Conservation (phyloP, 2,329 filamentous ascomycete species). For the Epichloe coenophiala region DNA sequence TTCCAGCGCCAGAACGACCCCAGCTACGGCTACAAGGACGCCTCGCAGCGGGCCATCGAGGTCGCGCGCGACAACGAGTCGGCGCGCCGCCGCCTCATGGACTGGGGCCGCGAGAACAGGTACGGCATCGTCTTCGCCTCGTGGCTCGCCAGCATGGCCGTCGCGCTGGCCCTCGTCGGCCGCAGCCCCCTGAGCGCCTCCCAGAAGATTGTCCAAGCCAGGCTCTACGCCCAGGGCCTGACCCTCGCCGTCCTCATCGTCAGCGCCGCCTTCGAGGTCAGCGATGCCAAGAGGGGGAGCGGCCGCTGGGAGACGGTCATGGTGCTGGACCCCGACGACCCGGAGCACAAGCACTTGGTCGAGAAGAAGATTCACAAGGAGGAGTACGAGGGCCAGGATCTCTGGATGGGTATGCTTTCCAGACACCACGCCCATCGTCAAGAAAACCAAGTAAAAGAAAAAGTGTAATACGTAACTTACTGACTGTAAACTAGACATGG, state of each 20-base stretch:
- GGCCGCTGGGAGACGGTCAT: constrained; percentile 76
- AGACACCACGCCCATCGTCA: too few relatives aligned
- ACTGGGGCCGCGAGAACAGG: constrained; percentile 67
- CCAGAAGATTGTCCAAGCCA: constrained; percentile 88
- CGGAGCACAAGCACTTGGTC: constrained; percentile 67
- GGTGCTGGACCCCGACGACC: constrained; percentile 68
- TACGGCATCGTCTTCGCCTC: constrained; percentile 74
- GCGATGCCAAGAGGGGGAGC: constrained; percentile 60
- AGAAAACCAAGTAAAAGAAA: too few relatives aligned
- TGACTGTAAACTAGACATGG: constrained; percentile 49
- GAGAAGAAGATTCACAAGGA: constrained; percentile 84
- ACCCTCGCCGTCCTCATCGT: constrained; percentile 75
- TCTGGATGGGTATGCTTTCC: constrained; percentile 61
- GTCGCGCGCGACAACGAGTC: constrained; percentile 43
- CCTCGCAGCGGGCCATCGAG: constrained; percentile 41
- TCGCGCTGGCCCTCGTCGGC: constrained; percentile 62
- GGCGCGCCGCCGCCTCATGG: constrained; percentile 45
- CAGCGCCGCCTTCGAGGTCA: constrained; percentile 67
- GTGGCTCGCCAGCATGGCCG: constrained; percentile 70
- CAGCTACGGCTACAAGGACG: constrained; percentile 51
- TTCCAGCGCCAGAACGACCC: constrained; percentile 63
- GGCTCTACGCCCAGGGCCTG: constrained; percentile 85
- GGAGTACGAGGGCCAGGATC: constrained; percentile 74
- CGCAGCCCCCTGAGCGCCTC: constrained; percentile 58
- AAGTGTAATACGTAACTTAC: not conserved